Evolutionary conservation across 345 rosid species (phyloP).

Genomic region (Trapa bicornis): DNA sequence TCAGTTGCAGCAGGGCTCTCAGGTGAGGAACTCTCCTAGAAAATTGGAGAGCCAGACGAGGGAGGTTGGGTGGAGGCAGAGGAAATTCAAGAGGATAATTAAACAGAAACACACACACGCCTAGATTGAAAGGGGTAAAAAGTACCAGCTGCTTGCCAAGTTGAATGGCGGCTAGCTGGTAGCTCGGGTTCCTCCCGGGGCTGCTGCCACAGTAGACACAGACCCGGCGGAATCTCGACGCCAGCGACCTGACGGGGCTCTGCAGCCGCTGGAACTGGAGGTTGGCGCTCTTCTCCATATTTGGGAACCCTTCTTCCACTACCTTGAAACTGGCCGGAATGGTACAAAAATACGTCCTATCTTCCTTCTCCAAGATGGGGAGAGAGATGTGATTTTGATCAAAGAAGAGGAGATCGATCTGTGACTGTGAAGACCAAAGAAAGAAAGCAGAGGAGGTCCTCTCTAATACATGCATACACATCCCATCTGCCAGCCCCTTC

Average conservation of each 20-base stretch:
- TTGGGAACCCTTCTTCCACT: neutral
- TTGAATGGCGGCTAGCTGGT: slow-evolving; percentile 59
- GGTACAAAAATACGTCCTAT: neutral
- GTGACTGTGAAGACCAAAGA: too few relatives aligned
- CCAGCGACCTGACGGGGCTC: slow-evolving; percentile 6
- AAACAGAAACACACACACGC: neutral
- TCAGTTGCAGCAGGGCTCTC: too few relatives aligned
- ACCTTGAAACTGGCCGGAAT: neutral
- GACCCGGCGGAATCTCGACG: slow-evolving; percentile 52
- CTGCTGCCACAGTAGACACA: slow-evolving; percentile 78
- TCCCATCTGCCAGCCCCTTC: too few relatives aligned
- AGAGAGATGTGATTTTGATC: neutral
- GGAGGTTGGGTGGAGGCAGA: neutral
- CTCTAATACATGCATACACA: too few relatives aligned
- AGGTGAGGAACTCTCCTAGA: neutral
- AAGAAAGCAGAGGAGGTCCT: too few relatives aligned
- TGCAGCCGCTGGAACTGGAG: slow-evolving; percentile 8
- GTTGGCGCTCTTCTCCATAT: neutral
- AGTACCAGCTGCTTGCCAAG: slow-evolving; percentile 54
- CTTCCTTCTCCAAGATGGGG: neutral
- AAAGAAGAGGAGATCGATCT: too few relatives aligned
- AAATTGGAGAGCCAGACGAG: neutral
- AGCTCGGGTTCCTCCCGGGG: slow-evolving; percentile 63
- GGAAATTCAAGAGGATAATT: neutral
- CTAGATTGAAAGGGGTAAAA: neutral